Conservation (phyloP, 2,329 filamentous ascomycete genomes). For the Fusarium redolens region DNA sequence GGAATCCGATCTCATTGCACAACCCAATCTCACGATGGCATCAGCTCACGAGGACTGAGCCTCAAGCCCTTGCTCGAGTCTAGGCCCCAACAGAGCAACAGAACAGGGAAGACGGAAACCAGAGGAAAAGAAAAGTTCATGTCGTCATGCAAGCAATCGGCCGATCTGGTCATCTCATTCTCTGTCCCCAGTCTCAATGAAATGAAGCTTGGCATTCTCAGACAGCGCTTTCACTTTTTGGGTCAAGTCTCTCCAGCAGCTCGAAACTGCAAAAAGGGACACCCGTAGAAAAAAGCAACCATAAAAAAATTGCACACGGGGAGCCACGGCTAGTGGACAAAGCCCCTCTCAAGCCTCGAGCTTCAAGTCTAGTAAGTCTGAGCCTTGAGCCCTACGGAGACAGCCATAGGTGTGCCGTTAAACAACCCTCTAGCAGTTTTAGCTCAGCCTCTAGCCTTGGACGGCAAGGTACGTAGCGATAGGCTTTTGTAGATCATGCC, state of each 20-base stretch:
- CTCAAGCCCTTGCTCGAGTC: slow-evolving; percentile 15
- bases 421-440: background rate
- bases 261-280: slow-evolving; percentile 5
- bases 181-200: slow-evolving; percentile 10
- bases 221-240: slow-evolving; percentile 26
- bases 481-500: slow-evolving; percentile 43
- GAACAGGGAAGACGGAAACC: background rate
- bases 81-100: background rate
- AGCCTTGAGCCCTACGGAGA: slow-evolving; percentile 15
- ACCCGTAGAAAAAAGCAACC: slow-evolving; percentile 14
- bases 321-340: slow-evolving; percentile 12
- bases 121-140: slow-evolving; percentile 20
- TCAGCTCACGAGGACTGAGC: slow-evolving; percentile 35
- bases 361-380: background rate
- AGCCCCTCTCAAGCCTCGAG: slow-evolving; percentile 10
- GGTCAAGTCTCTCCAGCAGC: slow-evolving; percentile 28
- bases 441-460: slow-evolving; percentile 14
- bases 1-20: slow-evolving; percentile 32
- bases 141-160: slow-evolving; percentile 41
- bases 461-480: slow-evolving; percentile 16
- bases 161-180: slow-evolving; percentile 37
- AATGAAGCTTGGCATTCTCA: slow-evolving; percentile 41
- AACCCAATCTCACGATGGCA: slow-evolving; percentile 46
- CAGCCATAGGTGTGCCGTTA: slow-evolving; percentile 35
- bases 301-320: slow-evolving; percentile 18